phyloP scores from a whole-genome alignment of 148 eudicot species.

The Arctostaphylos glauca region DNA sequence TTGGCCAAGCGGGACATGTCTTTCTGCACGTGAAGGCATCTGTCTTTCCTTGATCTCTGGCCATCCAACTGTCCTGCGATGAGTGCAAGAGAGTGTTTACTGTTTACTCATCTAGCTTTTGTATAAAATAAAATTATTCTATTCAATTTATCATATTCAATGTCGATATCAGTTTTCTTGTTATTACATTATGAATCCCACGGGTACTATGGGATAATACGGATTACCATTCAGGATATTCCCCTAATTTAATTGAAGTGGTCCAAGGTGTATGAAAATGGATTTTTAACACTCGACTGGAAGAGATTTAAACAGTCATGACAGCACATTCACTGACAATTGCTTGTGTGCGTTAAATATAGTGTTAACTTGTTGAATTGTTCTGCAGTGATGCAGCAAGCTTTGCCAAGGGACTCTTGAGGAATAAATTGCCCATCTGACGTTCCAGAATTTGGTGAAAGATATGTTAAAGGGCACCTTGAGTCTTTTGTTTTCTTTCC shows the following conservation, averaged over 20 bases:
- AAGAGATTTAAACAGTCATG: neutral
- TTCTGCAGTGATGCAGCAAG: constrained; percentile 1
- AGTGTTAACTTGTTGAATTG: neutral
- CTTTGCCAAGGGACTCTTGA: neutral
- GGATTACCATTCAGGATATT: neutral
- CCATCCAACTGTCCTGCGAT: neutral
- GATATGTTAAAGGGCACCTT: neutral
- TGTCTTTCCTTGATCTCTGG: neutral
- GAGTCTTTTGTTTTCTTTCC: neutral
- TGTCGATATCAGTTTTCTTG: neutral
- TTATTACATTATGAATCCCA: neutral
- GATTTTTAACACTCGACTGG: neutral
- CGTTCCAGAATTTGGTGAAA: neutral
- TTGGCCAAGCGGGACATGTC: neutral
- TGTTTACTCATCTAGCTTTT: neutral
- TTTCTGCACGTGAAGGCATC: neutral
- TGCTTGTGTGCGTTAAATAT: neutral
- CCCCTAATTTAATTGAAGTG: neutral
- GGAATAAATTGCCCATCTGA: neutral
- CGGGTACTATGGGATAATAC: neutral
- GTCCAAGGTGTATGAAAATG: neutral
- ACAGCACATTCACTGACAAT: neutral
- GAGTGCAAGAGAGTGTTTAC: neutral
- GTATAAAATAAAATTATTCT: neutral
- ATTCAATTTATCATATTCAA: neutral